Percentiles rank a stretch among this genome's conserved stretches.
Conservation (phyloP, 345 rosid species). For the Carallia brachiata region DNA sequence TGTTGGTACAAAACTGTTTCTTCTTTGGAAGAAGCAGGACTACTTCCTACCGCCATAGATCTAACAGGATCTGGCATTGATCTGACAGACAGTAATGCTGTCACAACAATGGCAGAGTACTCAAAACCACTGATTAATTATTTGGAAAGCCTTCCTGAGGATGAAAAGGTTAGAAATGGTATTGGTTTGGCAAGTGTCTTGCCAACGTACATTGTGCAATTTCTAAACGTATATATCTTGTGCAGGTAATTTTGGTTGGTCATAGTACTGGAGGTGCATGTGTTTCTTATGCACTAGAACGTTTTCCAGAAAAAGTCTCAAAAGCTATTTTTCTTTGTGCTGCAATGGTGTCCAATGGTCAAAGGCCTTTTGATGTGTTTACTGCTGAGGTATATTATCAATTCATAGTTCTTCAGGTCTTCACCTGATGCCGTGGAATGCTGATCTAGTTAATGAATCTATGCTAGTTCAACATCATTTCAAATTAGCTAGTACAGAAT, state of each 20-base stretch:
- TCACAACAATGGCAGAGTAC: slow-evolving; percentile 70
- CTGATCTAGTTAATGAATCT: not conserved
- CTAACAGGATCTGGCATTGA: slow-evolving; percentile 87
- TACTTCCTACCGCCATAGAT: slow-evolving; percentile 67
- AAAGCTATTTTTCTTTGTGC: slow-evolving; percentile 88
- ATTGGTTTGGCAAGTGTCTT: not conserved
- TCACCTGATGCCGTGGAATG: not conserved
- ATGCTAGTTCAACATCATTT: not conserved
- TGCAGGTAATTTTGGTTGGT: slow-evolving; percentile 84
- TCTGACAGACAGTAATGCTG: slow-evolving; percentile 59
- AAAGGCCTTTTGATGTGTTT: slow-evolving; percentile 90
- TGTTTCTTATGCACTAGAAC: slow-evolving; percentile 78
- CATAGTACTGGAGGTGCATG: slow-evolving; percentile 94
- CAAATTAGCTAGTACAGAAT: not conserved
- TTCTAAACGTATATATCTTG: not conserved
- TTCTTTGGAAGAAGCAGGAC: slow-evolving; percentile 78
- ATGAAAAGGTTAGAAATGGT: slow-evolving; percentile 64
- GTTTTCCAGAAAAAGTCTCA: slow-evolving; percentile 66
- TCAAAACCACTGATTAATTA: slow-evolving; percentile 70
- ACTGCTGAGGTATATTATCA: slow-evolving; percentile 70
- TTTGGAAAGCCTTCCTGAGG: slow-evolving; percentile 67
- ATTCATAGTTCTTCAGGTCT: not conserved
- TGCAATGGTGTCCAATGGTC: slow-evolving; percentile 85
- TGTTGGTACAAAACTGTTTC: slow-evolving; percentile 95
- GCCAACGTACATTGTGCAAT: not conserved